These are phyloP conservation scores for Oryza meyeriana DNA, from an alignment of 176 grass and related monocot genomes.

Conservation along the genomic window DNA sequence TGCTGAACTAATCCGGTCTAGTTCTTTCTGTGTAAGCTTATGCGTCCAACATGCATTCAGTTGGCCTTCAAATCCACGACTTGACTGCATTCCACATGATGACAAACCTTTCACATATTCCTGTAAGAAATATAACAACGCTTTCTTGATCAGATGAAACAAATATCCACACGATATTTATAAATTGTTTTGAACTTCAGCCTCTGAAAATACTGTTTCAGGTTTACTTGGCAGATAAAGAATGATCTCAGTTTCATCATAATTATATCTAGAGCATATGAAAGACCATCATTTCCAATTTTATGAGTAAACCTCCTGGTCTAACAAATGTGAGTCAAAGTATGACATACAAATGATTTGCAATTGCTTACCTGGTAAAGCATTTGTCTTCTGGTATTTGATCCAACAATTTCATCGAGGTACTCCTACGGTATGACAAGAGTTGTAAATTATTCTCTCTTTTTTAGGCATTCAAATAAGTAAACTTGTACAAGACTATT, in stretches of 20 bases:
- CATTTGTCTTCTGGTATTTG: slow-evolving; percentile 56
- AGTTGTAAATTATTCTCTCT: slow-evolving; percentile 8
- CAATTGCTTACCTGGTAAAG: slow-evolving; percentile 55
- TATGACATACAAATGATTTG: not conserved
- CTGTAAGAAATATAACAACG: slow-evolving; percentile 16
- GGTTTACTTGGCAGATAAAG: not conserved
- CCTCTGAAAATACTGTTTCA: not conserved
- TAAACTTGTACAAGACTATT: not conserved
- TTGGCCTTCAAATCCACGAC: slow-evolving; percentile 69
- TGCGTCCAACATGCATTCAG: slow-evolving; percentile 81
- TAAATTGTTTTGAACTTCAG: not conserved
- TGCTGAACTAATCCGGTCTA: slow-evolving; percentile 55
- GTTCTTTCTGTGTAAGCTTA: slow-evolving; percentile 54
- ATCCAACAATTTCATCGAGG: slow-evolving; percentile 71
- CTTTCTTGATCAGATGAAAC: not conserved
- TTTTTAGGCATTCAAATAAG: not conserved
- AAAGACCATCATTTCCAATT: not conserved
- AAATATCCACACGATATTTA: not conserved
- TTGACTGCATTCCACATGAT: slow-evolving; percentile 72
- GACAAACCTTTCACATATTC: slow-evolving; percentile 74
- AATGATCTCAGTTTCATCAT: not conserved
- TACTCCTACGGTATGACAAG: slow-evolving; percentile 47
- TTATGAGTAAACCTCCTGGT: not conserved
- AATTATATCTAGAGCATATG: not conserved
- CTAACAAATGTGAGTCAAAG: not conserved